A percentile compares a stretch with the other conserved stretches of the same genome.
These are phyloP conservation scores for Mortierella sp. DNA, from an alignment of 371 early-diverging fungal species.

Conservation along the genomic window DNA sequence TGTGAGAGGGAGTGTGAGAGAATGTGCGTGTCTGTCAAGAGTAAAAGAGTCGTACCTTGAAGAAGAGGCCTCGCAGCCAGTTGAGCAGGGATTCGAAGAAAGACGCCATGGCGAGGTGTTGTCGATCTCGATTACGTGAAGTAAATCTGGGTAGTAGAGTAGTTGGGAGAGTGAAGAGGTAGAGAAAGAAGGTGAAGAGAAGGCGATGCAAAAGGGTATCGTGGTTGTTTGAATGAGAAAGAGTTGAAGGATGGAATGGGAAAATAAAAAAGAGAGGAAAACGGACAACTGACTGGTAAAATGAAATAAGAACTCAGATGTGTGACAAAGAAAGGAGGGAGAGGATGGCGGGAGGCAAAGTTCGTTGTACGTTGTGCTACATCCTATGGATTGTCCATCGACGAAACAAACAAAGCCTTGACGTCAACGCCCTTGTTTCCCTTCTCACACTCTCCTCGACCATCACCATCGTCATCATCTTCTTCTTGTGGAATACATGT, in stretches of 20 bases:
- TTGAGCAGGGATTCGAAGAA: conserved; percentile 81
- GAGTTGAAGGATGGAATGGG: neutral
- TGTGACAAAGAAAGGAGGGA: neutral
- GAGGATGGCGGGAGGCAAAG: neutral
- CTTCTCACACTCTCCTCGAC: no score
- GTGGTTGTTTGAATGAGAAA: neutral
- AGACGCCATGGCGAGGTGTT: conserved; percentile 65
- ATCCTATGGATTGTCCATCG: no score
- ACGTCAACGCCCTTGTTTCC: no score
- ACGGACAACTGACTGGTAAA: neutral
- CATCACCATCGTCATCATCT: no score
- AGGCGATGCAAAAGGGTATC: no score
- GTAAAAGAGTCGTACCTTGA: conserved; percentile 73
- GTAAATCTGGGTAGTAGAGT: neutral
- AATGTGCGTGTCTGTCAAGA: neutral
- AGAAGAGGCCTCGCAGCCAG: conserved; percentile 95
- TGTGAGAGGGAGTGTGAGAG: no score
- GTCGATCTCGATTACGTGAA: neutral
- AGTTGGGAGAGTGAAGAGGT: neutral
- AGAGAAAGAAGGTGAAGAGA: conserved; percentile 1
- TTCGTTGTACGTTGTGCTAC: no score
- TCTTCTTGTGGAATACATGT: no score
- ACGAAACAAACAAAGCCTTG: no score
- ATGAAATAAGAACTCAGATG: no score
- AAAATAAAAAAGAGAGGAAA: neutral